Evolutionary conservation across 2,329 filamentous ascomycete species (phyloP).

Genomic region (Rhynchosporium graminicola): DNA sequence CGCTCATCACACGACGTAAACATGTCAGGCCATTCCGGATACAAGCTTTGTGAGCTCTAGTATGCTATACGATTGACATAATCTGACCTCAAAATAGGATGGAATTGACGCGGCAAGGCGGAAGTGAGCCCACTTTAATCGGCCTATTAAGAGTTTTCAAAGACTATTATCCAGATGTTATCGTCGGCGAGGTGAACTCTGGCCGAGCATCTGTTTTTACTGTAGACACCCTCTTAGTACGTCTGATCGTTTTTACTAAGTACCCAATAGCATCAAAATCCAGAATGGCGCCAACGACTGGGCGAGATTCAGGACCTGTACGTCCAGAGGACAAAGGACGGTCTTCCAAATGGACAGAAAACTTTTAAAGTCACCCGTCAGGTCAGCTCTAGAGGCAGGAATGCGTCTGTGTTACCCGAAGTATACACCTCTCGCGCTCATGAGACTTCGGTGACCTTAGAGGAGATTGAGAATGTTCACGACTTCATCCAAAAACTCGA

Average conservation of each 20-base stretch:
- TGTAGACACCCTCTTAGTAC: slow-evolving; percentile 40
- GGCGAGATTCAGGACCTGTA: slow-evolving; percentile 65
- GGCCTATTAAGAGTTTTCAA: slow-evolving; percentile 82
- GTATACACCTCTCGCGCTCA: slow-evolving; percentile 75
- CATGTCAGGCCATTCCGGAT: slow-evolving; percentile 85
- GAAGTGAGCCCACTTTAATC: slow-evolving; percentile 72
- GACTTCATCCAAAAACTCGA: slow-evolving; percentile 73
- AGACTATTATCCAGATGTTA: slow-evolving; percentile 88
- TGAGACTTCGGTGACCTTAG: slow-evolving; percentile 68
- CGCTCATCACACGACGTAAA: slow-evolving; percentile 74
- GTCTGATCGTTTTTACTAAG: slow-evolving; percentile 28
- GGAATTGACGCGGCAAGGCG: slow-evolving; percentile 58
- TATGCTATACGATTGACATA: background rate
- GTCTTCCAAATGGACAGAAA: slow-evolving; percentile 45
- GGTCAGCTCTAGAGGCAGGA: slow-evolving; percentile 49
- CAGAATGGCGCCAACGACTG: slow-evolving; percentile 70
- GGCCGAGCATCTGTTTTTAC: slow-evolving; percentile 64
- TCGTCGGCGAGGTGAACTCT: slow-evolving; percentile 67
- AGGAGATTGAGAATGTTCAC: slow-evolving; percentile 73
- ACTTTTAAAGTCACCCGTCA: slow-evolving; percentile 66
- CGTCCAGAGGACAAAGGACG: slow-evolving; percentile 49
- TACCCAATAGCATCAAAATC: slow-evolving; percentile 62
- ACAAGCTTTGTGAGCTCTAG: slow-evolving; percentile 55
- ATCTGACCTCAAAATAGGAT: slow-evolving; percentile 47
- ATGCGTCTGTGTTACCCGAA: slow-evolving; percentile 58